Evolutionary conservation across 805 yeast species (phyloP).

Genomic region (Candida maesae): DNA sequence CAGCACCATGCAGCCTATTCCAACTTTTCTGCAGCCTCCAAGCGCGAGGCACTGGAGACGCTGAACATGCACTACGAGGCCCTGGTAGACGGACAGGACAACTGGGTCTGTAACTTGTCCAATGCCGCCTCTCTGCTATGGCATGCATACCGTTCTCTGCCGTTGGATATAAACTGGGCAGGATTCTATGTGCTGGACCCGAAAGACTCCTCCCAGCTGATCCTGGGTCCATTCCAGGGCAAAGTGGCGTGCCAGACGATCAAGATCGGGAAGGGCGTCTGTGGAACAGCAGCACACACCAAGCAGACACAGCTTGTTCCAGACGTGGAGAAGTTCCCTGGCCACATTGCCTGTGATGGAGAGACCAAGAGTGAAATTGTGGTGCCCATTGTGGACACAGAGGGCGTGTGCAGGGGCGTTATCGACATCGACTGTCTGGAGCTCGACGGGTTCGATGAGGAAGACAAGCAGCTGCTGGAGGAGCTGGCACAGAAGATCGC

Average conservation of each 20-base stretch:
- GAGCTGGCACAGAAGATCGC: slow-evolving; percentile 50
- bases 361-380: slow-evolving; percentile 92
- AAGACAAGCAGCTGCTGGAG: slow-evolving; percentile 60
- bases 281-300: slow-evolving; percentile 75
- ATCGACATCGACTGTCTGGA: slow-evolving; percentile 80
- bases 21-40: slow-evolving; percentile 39
- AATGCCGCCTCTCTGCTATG: slow-evolving; percentile 84
- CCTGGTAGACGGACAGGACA: slow-evolving; percentile 53
- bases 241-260: slow-evolving; percentile 93
- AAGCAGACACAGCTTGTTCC: slow-evolving; percentile 67
- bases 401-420: slow-evolving; percentile 59
- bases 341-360: slow-evolving; percentile 97
- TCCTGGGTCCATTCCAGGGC: slow-evolving; percentile 93
- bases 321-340: slow-evolving; percentile 76
- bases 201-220: slow-evolving; percentile 39
- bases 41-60: slow-evolving; percentile 53
- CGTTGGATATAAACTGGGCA: slow-evolving; percentile 75
- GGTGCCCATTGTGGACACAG: slow-evolving; percentile 60
- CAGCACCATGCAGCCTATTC: slow-evolving; percentile 74
- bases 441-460: slow-evolving; percentile 59
- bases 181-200: slow-evolving; percentile 69
- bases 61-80: slow-evolving; percentile 63
- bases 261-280: slow-evolving; percentile 78
- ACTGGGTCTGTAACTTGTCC: slow-evolving; percentile 89
- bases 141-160: slow-evolving; percentile 74